These are phyloP conservation scores for Parascedosporium putredinis DNA, from an alignment of 2,329 filamentous ascomycete species.

Conservation along the genomic window DNA sequence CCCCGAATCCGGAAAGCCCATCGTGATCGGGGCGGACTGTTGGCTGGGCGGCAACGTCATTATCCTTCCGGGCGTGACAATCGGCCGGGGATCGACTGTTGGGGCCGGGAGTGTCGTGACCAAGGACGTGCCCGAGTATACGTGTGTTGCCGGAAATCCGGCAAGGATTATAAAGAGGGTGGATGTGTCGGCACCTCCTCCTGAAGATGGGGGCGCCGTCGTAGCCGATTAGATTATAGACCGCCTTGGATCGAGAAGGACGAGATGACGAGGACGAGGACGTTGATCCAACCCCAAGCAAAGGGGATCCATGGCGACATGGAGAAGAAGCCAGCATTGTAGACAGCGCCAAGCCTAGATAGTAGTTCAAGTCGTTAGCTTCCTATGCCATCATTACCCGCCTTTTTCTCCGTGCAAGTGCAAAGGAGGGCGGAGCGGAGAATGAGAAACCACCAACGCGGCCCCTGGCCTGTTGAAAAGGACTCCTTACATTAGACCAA, in stretches of 20 bases:
- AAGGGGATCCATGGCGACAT: conserved; percentile 95
- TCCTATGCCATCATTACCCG: too few relatives aligned
- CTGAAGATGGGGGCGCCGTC: not conserved
- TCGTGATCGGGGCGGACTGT: conserved; percentile 70
- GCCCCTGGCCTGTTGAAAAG: too few relatives aligned
- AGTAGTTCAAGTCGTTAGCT: too few relatives aligned
- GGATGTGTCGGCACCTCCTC: conserved; percentile 13
- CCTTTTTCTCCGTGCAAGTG: too few relatives aligned
- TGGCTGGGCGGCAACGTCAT: conserved; percentile 66
- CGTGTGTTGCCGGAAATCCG: conserved; percentile 57
- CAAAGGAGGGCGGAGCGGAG: too few relatives aligned
- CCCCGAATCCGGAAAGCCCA: conserved; percentile 63
- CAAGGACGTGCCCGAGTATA: conserved; percentile 57
- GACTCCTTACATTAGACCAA: conserved; percentile 73
- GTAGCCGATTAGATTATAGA: conserved; percentile 38
- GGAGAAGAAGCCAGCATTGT: conserved; percentile 69
- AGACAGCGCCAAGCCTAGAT: conserved; percentile 56
- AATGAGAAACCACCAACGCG: too few relatives aligned
- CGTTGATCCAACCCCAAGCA: conserved; percentile 77
- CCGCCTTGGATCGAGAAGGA: conserved; percentile 91
- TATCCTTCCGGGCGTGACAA: conserved; percentile 66
- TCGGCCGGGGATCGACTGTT: conserved; percentile 63
- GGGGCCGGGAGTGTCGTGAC: conserved; percentile 79
- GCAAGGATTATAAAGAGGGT: conserved; percentile 43
- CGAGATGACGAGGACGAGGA: conserved; percentile 71